These are phyloP conservation scores for Adansonia gregorii DNA, from an alignment of 441 rosid species.

Conservation along the genomic window DNA sequence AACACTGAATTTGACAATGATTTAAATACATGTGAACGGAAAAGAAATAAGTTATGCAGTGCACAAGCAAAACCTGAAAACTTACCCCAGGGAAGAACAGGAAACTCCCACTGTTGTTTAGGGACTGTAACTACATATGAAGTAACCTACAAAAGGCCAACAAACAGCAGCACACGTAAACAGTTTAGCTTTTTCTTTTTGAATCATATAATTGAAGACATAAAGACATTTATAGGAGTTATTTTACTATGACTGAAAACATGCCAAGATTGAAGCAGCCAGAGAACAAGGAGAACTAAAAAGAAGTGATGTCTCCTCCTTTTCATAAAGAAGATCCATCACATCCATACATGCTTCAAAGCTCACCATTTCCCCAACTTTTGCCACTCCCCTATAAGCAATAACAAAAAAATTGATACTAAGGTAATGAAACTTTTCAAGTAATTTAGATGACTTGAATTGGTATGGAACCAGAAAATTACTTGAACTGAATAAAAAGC, in stretches of 20 bases:
- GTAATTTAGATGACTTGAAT: neutral
- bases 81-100: conserved; percentile 81
- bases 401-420: conserved; percentile 3
- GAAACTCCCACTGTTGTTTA: conserved; percentile 73
- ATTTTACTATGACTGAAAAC: conserved; percentile 24
- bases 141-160: conserved; percentile 56
- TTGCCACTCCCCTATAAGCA: conserved; percentile 64
- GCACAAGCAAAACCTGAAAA: neutral
- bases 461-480: conserved; percentile 25
- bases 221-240: conserved; percentile 16
- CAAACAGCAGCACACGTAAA: conserved; percentile 26
- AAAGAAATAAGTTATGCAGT: neutral
- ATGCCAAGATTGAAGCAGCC: conserved; percentile 77
- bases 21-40: neutral
- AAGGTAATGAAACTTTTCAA: neutral
- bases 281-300: conserved; percentile 56
- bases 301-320: conserved; percentile 60
- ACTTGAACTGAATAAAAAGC: conserved; percentile 63
- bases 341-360: conserved; percentile 80
- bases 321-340: conserved; percentile 89
- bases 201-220: conserved; percentile 10
- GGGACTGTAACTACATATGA: conserved; percentile 72
- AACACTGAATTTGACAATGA: conserved; percentile 14
- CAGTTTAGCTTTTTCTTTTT: neutral
- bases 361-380: conserved; percentile 63